Base-by-base conservation (phyloP, 2,329 filamentous ascomycete species). In the Volutella citrinella region DNA sequence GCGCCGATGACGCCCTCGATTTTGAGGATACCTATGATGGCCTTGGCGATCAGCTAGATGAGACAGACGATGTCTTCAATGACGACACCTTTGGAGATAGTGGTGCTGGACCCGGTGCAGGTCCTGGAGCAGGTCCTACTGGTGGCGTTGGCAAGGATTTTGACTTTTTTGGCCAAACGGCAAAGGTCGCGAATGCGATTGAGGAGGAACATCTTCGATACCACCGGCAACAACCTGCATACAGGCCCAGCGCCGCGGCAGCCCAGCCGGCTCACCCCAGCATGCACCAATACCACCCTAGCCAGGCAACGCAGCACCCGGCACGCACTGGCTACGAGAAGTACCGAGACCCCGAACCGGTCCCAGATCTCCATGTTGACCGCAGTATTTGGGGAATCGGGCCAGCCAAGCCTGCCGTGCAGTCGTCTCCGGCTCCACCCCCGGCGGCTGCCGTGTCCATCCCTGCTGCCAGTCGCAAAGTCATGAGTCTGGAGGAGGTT, bases 1-100 rank as follows among this genome's bases (percentile, higher is more conserved):
- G 83, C 39, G 63, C 64, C 32, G 70, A 72, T 48, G 77, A 75
- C 42, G 70, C 67, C 16, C 59, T 74, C 53, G 86, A 97, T 53
- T 98, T 97, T 51, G 93, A 98, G 53, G 89, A 98, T 58, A 97
- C 91, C 22, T 97, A 97, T 59, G 93, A 98, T 63, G 91, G 91
- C 13, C 72, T 98, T 24, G 93, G 89, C 36, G 86, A 95, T 56
- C 81, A 86, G 61, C 81, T 98, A 21, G 83, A 95, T 54, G 91
- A 98, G 59, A 83, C 86, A 14, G 87, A 91, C 55, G 93, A 98
- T 69, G 88, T 78, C 31, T 88, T 96, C 73, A 98, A 98, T 63
- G 88, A 97, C 53, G 93, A 97, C 59, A 98, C 93, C 3, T 98
- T 98, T 58, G 87, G 68, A 25, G 63, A 58, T 10, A 57, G 56